Conservation (phyloP, 306 rosid species). For the Trichosanthes cucumerina region DNA sequence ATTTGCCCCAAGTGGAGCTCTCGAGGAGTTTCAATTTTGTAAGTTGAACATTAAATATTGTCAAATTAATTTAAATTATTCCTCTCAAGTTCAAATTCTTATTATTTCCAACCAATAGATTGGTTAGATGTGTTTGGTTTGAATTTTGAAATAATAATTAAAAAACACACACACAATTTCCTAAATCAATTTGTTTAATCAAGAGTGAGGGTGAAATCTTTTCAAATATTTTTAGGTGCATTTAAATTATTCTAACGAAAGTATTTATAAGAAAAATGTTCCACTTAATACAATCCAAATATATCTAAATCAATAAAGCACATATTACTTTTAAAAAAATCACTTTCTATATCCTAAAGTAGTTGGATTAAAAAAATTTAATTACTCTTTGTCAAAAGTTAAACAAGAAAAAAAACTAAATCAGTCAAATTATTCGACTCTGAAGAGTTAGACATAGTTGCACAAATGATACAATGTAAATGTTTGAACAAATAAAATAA, state of each 20-base stretch:
- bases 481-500: neutral
- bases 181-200: too few relatives aligned
- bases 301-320: too few relatives aligned
- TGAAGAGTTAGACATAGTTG: neutral
- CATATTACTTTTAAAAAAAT: too few relatives aligned
- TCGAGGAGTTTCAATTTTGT: neutral
- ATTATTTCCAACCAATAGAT: neutral
- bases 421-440: neutral
- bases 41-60: neutral
- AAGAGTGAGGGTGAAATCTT: too few relatives aligned
- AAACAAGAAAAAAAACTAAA: too few relatives aligned
- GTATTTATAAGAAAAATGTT: too few relatives aligned
- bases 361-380: too few relatives aligned
- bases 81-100: neutral
- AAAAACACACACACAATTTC: too few relatives aligned
- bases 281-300: too few relatives aligned
- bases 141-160: neutral
- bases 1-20: neutral
- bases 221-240: neutral
- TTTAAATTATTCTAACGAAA: too few relatives aligned
- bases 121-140: too few relatives aligned
- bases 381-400: neutral
- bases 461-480: neutral
- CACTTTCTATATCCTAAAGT: too few relatives aligned
- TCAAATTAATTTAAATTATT: neutral